A percentile compares a stretch with the other conserved stretches of the same genome.
Evolutionary conservation across 495 filamentous ascomycete species (phyloP).

Genomic region (Eremomyces bilateralis): DNA sequence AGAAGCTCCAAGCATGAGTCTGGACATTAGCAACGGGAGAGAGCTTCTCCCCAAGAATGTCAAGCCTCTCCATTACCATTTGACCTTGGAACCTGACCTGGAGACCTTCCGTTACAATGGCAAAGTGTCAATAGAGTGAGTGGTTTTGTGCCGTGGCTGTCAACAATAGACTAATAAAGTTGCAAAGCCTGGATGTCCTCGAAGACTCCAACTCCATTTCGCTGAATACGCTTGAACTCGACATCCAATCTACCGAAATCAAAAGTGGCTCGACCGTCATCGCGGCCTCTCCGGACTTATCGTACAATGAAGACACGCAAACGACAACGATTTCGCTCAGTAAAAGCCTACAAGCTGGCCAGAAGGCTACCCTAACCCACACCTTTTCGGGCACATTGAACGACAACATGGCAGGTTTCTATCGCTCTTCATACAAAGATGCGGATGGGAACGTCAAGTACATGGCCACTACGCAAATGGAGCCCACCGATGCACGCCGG

Average conservation of each 20-base stretch:
- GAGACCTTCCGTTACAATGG: conserved; percentile 48
- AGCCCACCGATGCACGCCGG: conserved; percentile 53
- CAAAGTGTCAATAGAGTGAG: conserved; percentile 43
- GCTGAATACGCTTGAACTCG: conserved; percentile 69
- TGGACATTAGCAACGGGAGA: conserved; percentile 30
- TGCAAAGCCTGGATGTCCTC: conserved; percentile 41
- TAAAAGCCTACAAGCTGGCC: conserved; percentile 32
- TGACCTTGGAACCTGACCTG: conserved; percentile 54
- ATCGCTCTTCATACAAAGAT: conserved; percentile 53
- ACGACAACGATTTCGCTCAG: conserved; percentile 41
- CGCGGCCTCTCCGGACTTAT: conserved; percentile 30
- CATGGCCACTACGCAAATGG: conserved; percentile 64
- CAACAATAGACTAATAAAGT: background rate
- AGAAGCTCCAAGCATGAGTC: conserved; percentile 11
- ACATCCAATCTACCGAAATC: conserved; percentile 58
- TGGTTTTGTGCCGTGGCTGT: background rate
- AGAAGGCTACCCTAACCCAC: conserved; percentile 40
- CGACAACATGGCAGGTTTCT: conserved; percentile 69
- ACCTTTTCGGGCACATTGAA: conserved; percentile 48
- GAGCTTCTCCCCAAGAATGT: conserved; percentile 48
- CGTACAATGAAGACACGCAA: conserved; percentile 42
- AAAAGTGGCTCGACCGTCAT: conserved; percentile 30
- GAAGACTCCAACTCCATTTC: conserved; percentile 74
- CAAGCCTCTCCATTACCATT: conserved; percentile 47
- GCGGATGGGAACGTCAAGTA: conserved; percentile 37